Percentiles rank a stretch among this genome's conserved stretches.
phyloP scores from a whole-genome alignment of 345 rosid species.

The Combretum micranthum region DNA sequence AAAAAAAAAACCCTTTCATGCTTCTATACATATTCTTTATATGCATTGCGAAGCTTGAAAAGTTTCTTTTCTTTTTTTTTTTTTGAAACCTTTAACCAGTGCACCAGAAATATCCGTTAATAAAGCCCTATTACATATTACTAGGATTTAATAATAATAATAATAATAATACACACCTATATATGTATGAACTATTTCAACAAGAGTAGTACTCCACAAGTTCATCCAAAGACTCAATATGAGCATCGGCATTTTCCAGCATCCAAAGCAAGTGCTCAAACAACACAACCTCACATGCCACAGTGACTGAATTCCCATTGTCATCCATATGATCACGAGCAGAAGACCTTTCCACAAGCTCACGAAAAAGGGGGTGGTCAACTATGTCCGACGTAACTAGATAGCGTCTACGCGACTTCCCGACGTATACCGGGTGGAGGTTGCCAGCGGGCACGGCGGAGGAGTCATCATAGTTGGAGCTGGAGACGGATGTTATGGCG shows the following conservation, averaged over 20 bases:
- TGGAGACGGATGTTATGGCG: slow-evolving; percentile 30
- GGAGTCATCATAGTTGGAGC: slow-evolving; percentile 13
- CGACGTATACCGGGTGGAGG: slow-evolving; percentile 71
- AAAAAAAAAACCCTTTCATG: too few species aligned
- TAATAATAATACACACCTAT: too few species aligned
- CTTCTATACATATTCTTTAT: too few species aligned
- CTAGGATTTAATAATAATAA: too few species aligned
- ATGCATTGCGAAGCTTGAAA: too few species aligned
- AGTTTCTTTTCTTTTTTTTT: too few species aligned
- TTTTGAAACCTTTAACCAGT: too few species aligned
- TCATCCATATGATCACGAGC: slow-evolving; percentile 2
- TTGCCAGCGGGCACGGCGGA: slow-evolving; percentile 24
- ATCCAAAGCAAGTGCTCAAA: slow-evolving; percentile 97
- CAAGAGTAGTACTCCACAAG: slow-evolving; percentile 81
- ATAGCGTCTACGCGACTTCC: slow-evolving; percentile 66
- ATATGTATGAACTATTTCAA: slow-evolving; percentile 14
- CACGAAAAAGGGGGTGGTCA: slow-evolving; percentile 33
- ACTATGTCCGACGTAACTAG: slow-evolving; percentile 51
- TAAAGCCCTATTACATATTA: too few species aligned
- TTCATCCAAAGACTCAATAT: slow-evolving; percentile 68
- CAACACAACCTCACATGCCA: slow-evolving; percentile 86
- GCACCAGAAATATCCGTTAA: too few species aligned
- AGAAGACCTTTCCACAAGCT: slow-evolving; percentile 35
- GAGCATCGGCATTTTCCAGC: slow-evolving; percentile 73
- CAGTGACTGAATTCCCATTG: slow-evolving; percentile 28